Conservation (phyloP, 2,329 filamentous ascomycete species). For the Pseudocercospora cruenta region DNA sequence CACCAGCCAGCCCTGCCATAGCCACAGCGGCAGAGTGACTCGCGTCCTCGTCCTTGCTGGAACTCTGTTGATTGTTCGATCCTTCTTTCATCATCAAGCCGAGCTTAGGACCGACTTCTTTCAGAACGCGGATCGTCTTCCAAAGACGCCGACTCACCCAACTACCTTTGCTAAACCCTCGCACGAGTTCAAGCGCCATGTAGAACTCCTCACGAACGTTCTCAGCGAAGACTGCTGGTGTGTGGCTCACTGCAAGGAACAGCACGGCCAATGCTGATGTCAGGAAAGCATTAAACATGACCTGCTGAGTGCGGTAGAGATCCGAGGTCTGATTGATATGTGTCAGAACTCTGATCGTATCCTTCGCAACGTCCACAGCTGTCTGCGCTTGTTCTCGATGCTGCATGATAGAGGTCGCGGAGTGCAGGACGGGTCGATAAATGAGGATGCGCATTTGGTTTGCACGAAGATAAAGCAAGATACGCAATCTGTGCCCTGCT, state of each 20-base stretch:
- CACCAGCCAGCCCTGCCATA: slow-evolving; percentile 67
- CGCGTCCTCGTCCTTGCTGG: slow-evolving; percentile 49
- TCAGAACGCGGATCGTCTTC: slow-evolving; percentile 71
- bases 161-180: slow-evolving; percentile 70
- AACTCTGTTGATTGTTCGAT: background rate
- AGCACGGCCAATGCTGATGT: slow-evolving; percentile 74
- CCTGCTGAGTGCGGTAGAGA: slow-evolving; percentile 71
- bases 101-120: slow-evolving; percentile 71
- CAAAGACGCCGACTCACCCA: slow-evolving; percentile 74
- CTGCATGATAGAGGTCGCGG: slow-evolving; percentile 77
- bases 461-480: slow-evolving; percentile 81
- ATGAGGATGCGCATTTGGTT: slow-evolving; percentile 92
- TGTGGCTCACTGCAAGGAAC: slow-evolving; percentile 76
- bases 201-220: slow-evolving; percentile 76
- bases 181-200: slow-evolving; percentile 73
- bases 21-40: slow-evolving; percentile 66
- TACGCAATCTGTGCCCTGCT: slow-evolving; percentile 72
- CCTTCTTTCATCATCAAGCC: slow-evolving; percentile 54
- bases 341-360: slow-evolving; percentile 72
- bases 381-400: slow-evolving; percentile 74
- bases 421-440: slow-evolving; percentile 84
- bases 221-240: slow-evolving; percentile 70
- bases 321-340: slow-evolving; percentile 73
- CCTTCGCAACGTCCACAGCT: slow-evolving; percentile 74
- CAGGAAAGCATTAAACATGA: slow-evolving; percentile 80